Evolutionary conservation across 164 flowering plant species (phyloP).

Genomic region (Brasenia schreberi): DNA sequence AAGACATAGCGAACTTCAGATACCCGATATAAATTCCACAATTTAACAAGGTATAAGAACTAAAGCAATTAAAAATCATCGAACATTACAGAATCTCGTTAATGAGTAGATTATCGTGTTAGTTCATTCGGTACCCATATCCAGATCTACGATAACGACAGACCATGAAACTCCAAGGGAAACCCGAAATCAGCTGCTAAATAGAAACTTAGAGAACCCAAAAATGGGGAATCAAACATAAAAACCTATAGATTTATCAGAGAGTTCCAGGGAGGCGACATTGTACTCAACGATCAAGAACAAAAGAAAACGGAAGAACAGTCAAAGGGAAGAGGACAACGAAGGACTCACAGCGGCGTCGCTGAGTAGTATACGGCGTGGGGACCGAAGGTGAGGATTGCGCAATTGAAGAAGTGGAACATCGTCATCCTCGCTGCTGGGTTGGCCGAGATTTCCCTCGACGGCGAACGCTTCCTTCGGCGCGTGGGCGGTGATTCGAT

Average conservation of each 20-base stretch:
- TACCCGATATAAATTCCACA: background rate
- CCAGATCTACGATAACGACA: background rate
- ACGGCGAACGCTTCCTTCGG: no score
- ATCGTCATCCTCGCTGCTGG: constrained; percentile 46
- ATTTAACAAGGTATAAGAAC: no score
- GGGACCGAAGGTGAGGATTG: constrained; percentile 90
- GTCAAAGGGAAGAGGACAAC: background rate
- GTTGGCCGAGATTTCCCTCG: no score
- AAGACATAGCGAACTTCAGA: background rate
- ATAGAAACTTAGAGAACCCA: background rate
- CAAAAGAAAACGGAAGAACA: background rate
- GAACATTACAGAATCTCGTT: background rate
- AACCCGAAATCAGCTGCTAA: background rate
- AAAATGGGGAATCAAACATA: background rate
- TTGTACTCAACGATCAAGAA: background rate
- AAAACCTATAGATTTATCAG: no score
- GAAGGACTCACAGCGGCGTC: constrained; percentile 63
- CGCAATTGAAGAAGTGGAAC: constrained; percentile 98
- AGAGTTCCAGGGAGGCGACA: background rate
- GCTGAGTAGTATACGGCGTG: constrained; percentile 99
- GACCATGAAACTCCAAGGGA: background rate
- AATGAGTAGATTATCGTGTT: background rate
- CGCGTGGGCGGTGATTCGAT: no score
- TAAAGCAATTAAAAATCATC: no score
- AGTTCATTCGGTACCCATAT: background rate